Conservation (phyloP, 1,284 basidiomycete species). For the Moniliophthora roreri region DNA sequence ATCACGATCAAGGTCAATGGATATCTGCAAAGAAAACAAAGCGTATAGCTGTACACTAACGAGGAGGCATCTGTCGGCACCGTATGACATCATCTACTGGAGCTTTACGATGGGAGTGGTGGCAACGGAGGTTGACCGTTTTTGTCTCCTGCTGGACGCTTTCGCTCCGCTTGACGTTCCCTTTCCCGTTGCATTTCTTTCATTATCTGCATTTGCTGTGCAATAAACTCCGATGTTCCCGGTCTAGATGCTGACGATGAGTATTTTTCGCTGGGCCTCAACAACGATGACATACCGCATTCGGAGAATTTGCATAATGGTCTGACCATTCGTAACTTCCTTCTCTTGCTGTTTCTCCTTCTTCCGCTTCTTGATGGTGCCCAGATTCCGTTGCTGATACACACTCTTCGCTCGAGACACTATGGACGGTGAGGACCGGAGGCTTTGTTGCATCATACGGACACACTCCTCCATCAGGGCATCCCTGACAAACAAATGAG, state of each 20-base stretch:
- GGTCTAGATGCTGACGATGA: too few species aligned
- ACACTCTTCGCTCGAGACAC: slow-evolving; percentile 92
- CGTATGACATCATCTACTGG: background rate
- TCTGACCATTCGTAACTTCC: slow-evolving; percentile 77
- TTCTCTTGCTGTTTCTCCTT: slow-evolving; percentile 86
- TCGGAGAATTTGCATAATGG: slow-evolving; percentile 88
- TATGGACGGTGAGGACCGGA: slow-evolving; percentile 73
- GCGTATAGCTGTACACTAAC: background rate
- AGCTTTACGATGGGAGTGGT: slow-evolving; percentile 22
- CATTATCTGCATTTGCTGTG: slow-evolving; percentile 83
- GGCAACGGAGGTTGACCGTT: slow-evolving; percentile 23
- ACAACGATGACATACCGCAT: slow-evolving; percentile 81
- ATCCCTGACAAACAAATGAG: slow-evolving; percentile 53
- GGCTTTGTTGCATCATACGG: slow-evolving; percentile 83
- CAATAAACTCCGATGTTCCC: slow-evolving; percentile 85
- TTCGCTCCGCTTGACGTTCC: slow-evolving; percentile 60
- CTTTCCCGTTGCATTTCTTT: slow-evolving; percentile 74
- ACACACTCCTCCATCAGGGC: slow-evolving; percentile 96
- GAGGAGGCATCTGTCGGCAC: slow-evolving; percentile 11
- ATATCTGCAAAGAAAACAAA: background rate
- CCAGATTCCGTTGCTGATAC: slow-evolving; percentile 86
- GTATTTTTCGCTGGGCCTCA: too few species aligned
- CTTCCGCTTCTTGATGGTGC: slow-evolving; percentile 95
- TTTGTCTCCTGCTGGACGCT: slow-evolving; percentile 44
- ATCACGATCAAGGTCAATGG: background rate